Base-by-base conservation (phyloP, 331 rosid genomes). In the Rhamnella rubrinervis region DNA sequence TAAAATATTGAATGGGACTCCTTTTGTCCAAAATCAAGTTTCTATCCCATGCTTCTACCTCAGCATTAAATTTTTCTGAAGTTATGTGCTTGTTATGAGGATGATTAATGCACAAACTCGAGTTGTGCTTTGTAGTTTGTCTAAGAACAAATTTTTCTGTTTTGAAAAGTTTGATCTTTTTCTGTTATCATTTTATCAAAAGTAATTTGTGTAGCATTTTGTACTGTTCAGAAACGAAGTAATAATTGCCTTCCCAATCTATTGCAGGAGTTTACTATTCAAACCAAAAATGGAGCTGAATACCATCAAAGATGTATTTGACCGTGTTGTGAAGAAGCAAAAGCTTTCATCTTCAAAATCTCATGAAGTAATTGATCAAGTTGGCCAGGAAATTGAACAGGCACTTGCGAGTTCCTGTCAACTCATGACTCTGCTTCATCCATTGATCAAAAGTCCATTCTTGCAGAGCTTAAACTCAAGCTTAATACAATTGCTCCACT, bases 251-350 rank as follows among this genome's bases (percentile, higher is more conserved):
- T 67, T n/a, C 49, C n/a, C 68, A 78, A 67, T 35, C 68, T 23
- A 50, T 64, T 74, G 73, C 73, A 88, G 95, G 86, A 64, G 77
- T 68, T 76, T 71, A 60, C 63, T 67, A 55, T 74, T 71, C 21
- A 59, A 72, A 38, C 55, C 49, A 64, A 70, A 71, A 74, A 92
- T 89, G 97, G 97, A 92, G 75, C 78, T 87, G 74, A 82, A 64
- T 77, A 78, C 82, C 75, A 73, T 89, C 69, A 85, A 65, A 77
- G 96, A 92, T 83, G 86, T 96, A 71, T 89, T 89, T 84, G 90
- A 89, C 19, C 86, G 88, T 63, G 92, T 87, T 39, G 77, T 86
- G 67, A 89, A 92, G 85, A 89, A 92, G 85, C 96, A 87, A 79
- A 92, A 89, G 77, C 74, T 85, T 51, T 89, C 90, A 71, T 80